Evolutionary conservation across 352 stramenopile genomes (phyloP), one percentile per base, ranked within the genome.

Genomic region (Blastocystis hominis): DNA sequence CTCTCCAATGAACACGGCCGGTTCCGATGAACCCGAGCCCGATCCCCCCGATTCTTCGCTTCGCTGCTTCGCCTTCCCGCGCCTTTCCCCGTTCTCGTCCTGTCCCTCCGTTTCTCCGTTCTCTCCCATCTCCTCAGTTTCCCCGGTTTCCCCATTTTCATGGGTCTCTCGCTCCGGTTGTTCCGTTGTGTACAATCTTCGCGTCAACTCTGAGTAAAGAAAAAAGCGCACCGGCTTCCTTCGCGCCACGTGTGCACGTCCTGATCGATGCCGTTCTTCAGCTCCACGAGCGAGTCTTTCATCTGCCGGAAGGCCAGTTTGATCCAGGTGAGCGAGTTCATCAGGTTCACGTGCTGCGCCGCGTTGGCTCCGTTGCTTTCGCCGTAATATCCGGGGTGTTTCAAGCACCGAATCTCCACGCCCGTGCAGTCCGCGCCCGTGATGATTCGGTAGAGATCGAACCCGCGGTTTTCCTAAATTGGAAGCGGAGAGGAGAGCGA

Each of bases 221-320:
- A 6, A 46, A 6, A 46, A 3, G 9, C 62, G 30, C 13, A 72
- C 62, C 72, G 72, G 24, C 44, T 15, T 15, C 30, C 46, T 4
- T 66, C 72, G 10, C 50, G 47, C 5, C 17, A 64, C 7, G 36
- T 64, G 47, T 64, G 72, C 36, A 84, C 72, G 47, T 84, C 72
- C 72, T 68, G 50, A 46, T 84, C 72, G 44, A 84, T 84, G 36
- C 59, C 72, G 44, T 84, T 84, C 72, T 84, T 84, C 53, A 84
- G 50, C 50, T 84, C 72, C 36, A 68, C 72, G 7, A 84, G 38
- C 13, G 72, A 84, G 7, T 44, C 62, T 30, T 84, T 84, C 72
- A 84, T 68, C 72, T 84, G 72, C n/a, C 44, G 50, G 44, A 64
- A 84, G 10, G 62, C 72, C 30, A 46, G 38, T 34, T 72, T 72